Evolutionary conservation across 495 filamentous ascomycete species (phyloP).

Genomic region (Cryomyces antarcticus): DNA sequence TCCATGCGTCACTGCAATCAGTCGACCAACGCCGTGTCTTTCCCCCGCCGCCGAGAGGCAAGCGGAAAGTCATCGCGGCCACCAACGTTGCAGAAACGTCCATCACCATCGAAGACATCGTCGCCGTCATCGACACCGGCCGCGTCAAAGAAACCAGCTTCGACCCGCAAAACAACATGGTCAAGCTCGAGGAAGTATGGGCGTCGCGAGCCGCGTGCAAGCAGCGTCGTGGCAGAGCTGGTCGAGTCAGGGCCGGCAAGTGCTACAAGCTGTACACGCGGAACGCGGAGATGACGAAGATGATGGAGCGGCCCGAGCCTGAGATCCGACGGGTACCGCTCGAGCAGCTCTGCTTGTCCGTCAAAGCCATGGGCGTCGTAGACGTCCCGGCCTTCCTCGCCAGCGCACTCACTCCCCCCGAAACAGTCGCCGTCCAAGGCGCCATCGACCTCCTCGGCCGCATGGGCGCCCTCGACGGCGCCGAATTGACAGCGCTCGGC

Average conservation of each 20-base stretch:
- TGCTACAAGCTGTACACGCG: slow-evolving; percentile 94
- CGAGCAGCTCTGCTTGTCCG: slow-evolving; percentile 83
- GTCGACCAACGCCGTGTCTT: slow-evolving; percentile 79
- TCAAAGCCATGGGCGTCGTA: slow-evolving; percentile 79
- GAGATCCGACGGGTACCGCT: slow-evolving; percentile 84
- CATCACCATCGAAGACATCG: slow-evolving; percentile 92
- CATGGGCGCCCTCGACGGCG: slow-evolving; percentile 73
- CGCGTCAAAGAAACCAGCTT: slow-evolving; percentile 93
- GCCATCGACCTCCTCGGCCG: slow-evolving; percentile 57
- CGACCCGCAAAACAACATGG: slow-evolving; percentile 82
- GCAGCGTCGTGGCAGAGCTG: slow-evolving; percentile 86
- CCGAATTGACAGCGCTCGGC: slow-evolving; percentile 73
- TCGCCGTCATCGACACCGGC: slow-evolving; percentile 89
- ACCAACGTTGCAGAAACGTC: slow-evolving; percentile 97
- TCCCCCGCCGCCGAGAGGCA: slow-evolving; percentile 48
- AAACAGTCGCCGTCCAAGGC: slow-evolving; percentile 62
- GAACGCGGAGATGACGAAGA: slow-evolving; percentile 53
- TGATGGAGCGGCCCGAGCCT: slow-evolving; percentile 78
- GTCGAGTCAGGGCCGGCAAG: slow-evolving; percentile 69
- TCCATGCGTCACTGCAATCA: slow-evolving; percentile 82
- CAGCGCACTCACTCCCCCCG: slow-evolving; percentile 74
- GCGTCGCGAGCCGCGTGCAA: slow-evolving; percentile 89
- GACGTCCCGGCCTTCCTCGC: slow-evolving; percentile 66
- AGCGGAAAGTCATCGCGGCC: slow-evolving; percentile 77
- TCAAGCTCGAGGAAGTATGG: slow-evolving; percentile 85